Base-by-base conservation (phyloP, 768 basidiomycete species). In the Paxillus rubicundulus region DNA sequence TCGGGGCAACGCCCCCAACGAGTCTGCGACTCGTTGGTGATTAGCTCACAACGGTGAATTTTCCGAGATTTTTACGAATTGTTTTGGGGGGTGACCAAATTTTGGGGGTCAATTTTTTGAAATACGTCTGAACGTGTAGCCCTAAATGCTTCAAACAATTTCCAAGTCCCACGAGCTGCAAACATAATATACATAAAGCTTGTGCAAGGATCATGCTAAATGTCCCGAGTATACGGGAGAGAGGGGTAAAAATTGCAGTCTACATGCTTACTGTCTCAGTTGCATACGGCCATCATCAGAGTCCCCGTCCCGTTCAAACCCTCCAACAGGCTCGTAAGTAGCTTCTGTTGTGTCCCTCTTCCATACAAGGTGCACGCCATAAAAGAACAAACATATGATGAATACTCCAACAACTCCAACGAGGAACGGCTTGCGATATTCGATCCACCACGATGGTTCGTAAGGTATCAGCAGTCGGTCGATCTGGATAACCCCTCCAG, bases 261-360 rank as follows among this genome's bases (percentile, higher is more conserved):
- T 62, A 60, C 56, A 65, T 45, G 58, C 53, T 21, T 34, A 58
- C 33, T 45, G 34, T 14, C 27, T n/a, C 17, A 44, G n/a, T 2
- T 28, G 24, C 9, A 27, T 54, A 45, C 45, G 10, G 47, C 50
- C 63, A 68, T 41, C 58, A 6, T 76, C 70, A 1, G 30, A 30
- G 30, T 73, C 68, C 51, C 81, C 82, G 39, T 82, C 81, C 44
- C 73, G 73, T 33, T 77, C 80, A 67, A 89, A 91, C 33, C 92
- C 91, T 42, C 92, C 93, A 34, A 88, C 71, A 20, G 94, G 92
- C 66, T 96, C 93, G 68, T 92, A 97, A 34, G 90, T 93, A 33
- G 91, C 87, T 68, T 92, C 88, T 30, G 83, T 87, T 50, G 82
- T 82, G 66, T 91, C 89, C 61, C 77, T 70, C 56, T 77, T 76